These are phyloP conservation scores for Exophiala spinifera DNA, from an alignment of 2,329 filamentous ascomycete genomes.

Conservation along the genomic window DNA sequence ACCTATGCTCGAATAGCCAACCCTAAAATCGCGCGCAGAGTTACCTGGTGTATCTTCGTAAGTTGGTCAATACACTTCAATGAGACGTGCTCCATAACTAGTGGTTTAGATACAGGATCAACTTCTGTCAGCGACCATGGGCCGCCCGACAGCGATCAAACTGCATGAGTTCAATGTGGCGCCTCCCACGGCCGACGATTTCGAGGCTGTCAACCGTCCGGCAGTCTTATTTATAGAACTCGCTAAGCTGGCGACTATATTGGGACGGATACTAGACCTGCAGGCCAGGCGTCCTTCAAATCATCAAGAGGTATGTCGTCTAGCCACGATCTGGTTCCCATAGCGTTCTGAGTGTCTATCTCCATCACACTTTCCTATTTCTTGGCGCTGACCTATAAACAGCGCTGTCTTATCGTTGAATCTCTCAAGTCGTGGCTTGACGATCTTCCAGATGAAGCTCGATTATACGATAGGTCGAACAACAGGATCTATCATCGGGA, in stretches of 20 bases:
- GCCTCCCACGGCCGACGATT: background rate
- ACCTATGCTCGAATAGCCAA: background rate
- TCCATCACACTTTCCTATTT: no score
- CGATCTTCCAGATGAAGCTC: background rate
- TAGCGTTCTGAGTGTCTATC: no score
- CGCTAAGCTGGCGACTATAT: no score
- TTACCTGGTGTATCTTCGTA: background rate
- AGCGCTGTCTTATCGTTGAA: no score
- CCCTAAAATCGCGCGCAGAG: background rate
- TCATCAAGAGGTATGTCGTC: no score
- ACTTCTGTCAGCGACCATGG: background rate
- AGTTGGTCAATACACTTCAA: background rate
- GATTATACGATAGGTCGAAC: background rate
- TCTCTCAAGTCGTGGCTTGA: background rate
- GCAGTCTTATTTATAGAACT: no score
- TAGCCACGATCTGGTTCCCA: no score
- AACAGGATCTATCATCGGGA: background rate
- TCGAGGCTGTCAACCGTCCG: background rate
- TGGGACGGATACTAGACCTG: no score
- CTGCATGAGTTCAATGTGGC: slow-evolving; percentile 1
- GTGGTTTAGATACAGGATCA: background rate
- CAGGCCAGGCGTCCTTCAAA: no score
- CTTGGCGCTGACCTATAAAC: no score
- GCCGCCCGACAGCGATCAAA: background rate
- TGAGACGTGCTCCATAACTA: no score